Evolutionary conservation across 163 green algal species (phyloP).

Genomic region (Chlamydomonas reinhardtii): DNA sequence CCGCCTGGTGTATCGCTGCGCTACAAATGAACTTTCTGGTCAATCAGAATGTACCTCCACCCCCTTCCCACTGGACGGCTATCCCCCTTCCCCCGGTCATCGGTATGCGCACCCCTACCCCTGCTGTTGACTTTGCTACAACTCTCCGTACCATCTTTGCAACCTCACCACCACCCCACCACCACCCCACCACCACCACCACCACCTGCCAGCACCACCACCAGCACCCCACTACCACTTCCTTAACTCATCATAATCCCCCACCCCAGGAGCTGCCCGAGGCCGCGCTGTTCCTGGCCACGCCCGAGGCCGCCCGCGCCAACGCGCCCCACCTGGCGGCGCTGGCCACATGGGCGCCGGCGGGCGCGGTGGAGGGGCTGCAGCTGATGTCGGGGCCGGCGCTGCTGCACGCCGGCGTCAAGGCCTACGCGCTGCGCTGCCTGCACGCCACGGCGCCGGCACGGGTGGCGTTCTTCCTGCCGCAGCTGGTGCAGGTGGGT

Average conservation of each 20-base stretch:
- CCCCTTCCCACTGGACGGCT: no score
- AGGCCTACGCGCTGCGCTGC: constrained; percentile 77
- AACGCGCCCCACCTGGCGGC: constrained; percentile 50
- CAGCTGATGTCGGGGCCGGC: constrained; percentile 62
- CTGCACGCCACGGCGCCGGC: constrained; percentile 73
- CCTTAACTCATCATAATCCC: not conserved
- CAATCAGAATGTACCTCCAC: no score
- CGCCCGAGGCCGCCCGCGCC: constrained; percentile 38
- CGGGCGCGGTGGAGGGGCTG: constrained; percentile 67
- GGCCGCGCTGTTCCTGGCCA: constrained; percentile 78
- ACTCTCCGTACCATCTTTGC: no score
- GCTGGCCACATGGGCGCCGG: constrained; percentile 68
- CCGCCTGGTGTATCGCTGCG: no score
- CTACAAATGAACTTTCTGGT: no score
- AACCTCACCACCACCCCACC: no score
- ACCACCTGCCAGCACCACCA: no score
- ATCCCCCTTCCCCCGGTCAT: no score
- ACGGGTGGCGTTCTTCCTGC: constrained; percentile 91
- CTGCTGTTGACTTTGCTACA: no score
- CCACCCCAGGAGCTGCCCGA: constrained; percentile 68
- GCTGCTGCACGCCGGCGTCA: constrained; percentile 50
- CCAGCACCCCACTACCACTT: no score
- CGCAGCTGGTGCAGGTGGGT: constrained; percentile 93
- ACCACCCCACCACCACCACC: no score
- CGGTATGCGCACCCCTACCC: no score